Base-by-base conservation (phyloP, 202 grass and related monocot genomes). In the Brachypodium distachyon region DNA sequence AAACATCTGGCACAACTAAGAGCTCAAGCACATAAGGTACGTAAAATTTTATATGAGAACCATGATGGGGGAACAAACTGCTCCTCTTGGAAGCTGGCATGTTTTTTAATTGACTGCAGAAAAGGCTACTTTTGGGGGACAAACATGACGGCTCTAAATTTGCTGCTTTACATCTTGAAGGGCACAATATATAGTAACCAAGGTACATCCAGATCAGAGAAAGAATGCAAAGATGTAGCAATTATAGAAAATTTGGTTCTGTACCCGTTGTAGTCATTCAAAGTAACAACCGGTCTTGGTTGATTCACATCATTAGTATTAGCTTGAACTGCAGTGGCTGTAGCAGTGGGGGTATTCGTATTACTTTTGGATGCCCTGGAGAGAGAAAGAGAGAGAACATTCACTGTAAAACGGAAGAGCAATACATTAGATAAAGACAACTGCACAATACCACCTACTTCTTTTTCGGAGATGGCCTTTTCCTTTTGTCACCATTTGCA, bases 181-280 rank as follows among this genome's bases (percentile, higher is more conserved):
- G 19, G 17, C 57, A 39, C 19, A 72, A 19, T 40, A 47, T 36
- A 84, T 54, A 16, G 46, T 61, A 72, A 28, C 55, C 25, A 55
- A 28, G 5, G 19, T 62, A 65, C 18, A 73, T 82, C 32, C 42
- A 61, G 19, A 79, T 21, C 78, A 82, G 21, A 44, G n/a, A n/a
- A n/a, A n/a, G n/a, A 25, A 76, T 73, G 68, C 54, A 38, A 77
- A 64, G 65, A 65, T 65, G 18, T 72, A 47, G 50, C 50, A 78
- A 70, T 5, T 63, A 66, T 62, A 59, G 29, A 27, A 68, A 81
- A 38, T 78, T 61, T 26, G 0, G 76, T 53, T 61, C 25, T 75
- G 41, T 84, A 98, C 95, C 92, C 88, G 67, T 88, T 90, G 39
- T 91, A 90, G 76, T 84, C 70, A 19, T 86, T 83, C 79, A 85